Evolutionary conservation across 371 early-diverging fungal species (phyloP).

Genomic region (Apophysomyces variabilis): DNA sequence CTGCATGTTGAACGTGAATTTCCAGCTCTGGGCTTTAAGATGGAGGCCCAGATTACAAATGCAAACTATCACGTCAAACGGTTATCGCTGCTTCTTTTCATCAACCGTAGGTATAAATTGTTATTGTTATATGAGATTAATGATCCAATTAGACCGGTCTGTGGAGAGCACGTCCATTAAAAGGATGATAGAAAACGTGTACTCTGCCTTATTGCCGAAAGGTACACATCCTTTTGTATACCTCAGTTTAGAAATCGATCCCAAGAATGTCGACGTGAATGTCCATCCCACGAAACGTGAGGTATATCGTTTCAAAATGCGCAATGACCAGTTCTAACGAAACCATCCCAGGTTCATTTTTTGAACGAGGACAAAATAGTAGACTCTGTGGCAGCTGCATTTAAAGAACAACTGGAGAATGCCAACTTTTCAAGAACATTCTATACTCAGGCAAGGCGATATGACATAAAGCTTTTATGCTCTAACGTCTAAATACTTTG

Average conservation of each 20-base stretch:
- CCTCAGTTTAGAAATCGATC: slow-evolving; percentile 81
- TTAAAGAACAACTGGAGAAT: slow-evolving; percentile 59
- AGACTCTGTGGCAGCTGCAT: slow-evolving; percentile 61
- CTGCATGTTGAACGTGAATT: slow-evolving; percentile 55
- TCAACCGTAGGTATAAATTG: slow-evolving; percentile 76
- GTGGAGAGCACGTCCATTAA: slow-evolving; percentile 87
- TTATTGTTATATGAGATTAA: neutral
- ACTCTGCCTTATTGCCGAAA: slow-evolving; percentile 83
- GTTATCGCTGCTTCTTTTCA: slow-evolving; percentile 86
- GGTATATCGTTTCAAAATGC: slow-evolving; percentile 31
- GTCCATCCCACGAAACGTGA: slow-evolving; percentile 98
- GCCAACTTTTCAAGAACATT: slow-evolving; percentile 60
- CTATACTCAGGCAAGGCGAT: slow-evolving; percentile 50
- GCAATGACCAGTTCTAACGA: no score
- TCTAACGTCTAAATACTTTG: neutral
- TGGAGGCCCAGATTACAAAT: slow-evolving; percentile 78
- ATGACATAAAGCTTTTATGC: neutral
- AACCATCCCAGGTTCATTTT: slow-evolving; percentile 74
- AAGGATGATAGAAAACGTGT: slow-evolving; percentile 79
- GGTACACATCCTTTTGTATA: slow-evolving; percentile 92
- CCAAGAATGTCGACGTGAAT: slow-evolving; percentile 95
- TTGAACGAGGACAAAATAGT: slow-evolving; percentile 88
- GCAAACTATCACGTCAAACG: slow-evolving; percentile 84
- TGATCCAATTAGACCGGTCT: slow-evolving; percentile 69
- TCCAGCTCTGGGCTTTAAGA: slow-evolving; percentile 53